These are phyloP conservation scores for Phytophthora melonis DNA, from an alignment of 352 stramenopile species.

Conservation along the genomic window DNA sequence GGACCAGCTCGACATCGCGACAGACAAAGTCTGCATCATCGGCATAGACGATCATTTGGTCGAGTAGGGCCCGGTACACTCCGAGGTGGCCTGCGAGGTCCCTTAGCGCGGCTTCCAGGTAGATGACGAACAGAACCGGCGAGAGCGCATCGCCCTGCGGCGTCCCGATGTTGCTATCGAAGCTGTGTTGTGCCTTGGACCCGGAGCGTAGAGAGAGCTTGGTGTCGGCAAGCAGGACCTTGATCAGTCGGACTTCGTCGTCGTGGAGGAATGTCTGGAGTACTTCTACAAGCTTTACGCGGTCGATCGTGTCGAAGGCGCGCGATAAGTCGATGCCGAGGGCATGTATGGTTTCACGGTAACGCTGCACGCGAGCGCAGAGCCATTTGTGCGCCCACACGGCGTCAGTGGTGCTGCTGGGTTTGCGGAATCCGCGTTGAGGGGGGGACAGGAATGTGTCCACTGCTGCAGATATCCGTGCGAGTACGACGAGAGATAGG, in stretches of 20 bases:
- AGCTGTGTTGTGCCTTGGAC: background rate
- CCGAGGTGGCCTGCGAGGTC: background rate
- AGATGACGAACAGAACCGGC: constrained; percentile 11
- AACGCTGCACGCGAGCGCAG: background rate
- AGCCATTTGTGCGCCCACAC: constrained; percentile 13
- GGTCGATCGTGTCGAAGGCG: constrained; percentile 21
- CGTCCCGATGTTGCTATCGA: constrained; percentile 10
- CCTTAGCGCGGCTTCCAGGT: constrained; percentile 9
- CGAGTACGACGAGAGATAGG: background rate
- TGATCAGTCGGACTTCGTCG: constrained; percentile 8
- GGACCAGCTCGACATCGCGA: background rate
- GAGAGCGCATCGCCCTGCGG: constrained; percentile 18
- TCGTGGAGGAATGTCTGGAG: constrained; percentile 9
- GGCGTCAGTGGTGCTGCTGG: constrained; percentile 4
- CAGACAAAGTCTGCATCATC: constrained; percentile 14
- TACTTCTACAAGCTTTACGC: constrained; percentile 8
- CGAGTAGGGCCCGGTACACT: background rate
- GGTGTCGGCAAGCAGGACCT: constrained; percentile 1
- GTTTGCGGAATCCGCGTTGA: background rate
- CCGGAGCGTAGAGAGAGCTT: background rate
- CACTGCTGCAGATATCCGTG: background rate
- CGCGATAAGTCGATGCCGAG: constrained; percentile 14
- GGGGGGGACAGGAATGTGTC: background rate
- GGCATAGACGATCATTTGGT: constrained; percentile 19
- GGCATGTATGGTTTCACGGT: background rate